phyloP scores from a whole-genome alignment of 2,329 filamentous ascomycete genomes.

The Xylariaceae sp. region DNA sequence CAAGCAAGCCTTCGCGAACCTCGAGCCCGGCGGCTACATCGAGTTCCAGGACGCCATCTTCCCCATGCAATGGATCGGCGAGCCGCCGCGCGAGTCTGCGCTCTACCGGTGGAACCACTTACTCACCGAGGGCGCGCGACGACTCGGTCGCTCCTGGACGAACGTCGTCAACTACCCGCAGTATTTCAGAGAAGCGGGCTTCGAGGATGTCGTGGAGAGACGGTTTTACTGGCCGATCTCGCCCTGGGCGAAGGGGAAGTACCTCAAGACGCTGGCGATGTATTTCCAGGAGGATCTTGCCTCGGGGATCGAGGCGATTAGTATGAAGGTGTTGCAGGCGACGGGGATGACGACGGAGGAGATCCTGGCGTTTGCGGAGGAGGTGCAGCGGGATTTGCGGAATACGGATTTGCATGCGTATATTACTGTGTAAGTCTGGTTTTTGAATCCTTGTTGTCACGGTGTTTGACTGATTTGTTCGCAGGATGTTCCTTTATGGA shows the following conservation, averaged over 20 bases:
- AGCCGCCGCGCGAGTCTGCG: constrained; percentile 30
- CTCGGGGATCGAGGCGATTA: constrained; percentile 31
- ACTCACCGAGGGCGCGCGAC: constrained; percentile 30
- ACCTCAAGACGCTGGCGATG: constrained; percentile 33
- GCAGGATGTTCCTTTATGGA: constrained; percentile 26
- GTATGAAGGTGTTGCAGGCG: constrained; percentile 31
- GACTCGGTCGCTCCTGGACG: constrained; percentile 29
- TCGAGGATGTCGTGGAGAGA: constrained; percentile 30
- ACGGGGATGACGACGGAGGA: constrained; percentile 29
- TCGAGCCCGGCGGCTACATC: constrained; percentile 36
- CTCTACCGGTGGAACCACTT: constrained; percentile 32
- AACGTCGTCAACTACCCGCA: constrained; percentile 27
- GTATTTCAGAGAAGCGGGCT: constrained; percentile 31
- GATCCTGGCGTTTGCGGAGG: constrained; percentile 28
- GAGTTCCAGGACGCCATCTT: constrained; percentile 35
- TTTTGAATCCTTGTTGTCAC: background rate
- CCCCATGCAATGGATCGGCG: constrained; percentile 30
- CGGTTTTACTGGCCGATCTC: constrained; percentile 32
- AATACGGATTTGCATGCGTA: constrained; percentile 34
- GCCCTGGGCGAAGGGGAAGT: constrained; percentile 34
- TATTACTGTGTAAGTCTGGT: constrained; percentile 29
- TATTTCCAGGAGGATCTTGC: constrained; percentile 31
- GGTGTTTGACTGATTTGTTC: background rate
- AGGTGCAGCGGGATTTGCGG: constrained; percentile 31
- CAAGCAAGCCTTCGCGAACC: constrained; percentile 39